Percentiles rank a stretch among this genome's conserved stretches.
Evolutionary conservation across 108 stramenopile species (phyloP).

Genomic region (Skeletonema potamos): DNA sequence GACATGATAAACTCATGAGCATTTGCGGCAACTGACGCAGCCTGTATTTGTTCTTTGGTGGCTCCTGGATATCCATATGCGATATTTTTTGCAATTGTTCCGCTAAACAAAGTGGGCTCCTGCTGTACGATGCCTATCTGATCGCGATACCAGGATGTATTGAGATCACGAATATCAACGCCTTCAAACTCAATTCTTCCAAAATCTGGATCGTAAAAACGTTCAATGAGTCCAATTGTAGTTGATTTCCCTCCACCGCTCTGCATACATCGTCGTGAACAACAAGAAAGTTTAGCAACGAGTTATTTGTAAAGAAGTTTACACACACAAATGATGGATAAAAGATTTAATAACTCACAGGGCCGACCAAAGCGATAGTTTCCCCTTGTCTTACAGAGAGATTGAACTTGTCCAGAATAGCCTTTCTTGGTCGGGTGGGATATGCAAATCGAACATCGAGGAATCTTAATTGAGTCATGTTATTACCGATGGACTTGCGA

Average conservation of each 20-base stretch:
- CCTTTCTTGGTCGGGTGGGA: constrained; percentile 76
- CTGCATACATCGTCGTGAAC: no score
- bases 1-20: constrained; percentile 86
- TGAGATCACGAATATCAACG: constrained; percentile 66
- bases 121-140: constrained; percentile 92
- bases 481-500: not conserved
- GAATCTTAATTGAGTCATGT: constrained; percentile 47
- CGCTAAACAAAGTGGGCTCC: constrained; percentile 90
- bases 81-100: constrained; percentile 91
- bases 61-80: constrained; percentile 64
- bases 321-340: no score
- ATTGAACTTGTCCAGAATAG: constrained; percentile 67
- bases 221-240: constrained; percentile 80
- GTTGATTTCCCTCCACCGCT: constrained; percentile 93
- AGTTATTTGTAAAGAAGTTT: no score
- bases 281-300: no score
- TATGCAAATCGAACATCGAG: constrained; percentile 81
- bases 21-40: constrained; percentile 86
- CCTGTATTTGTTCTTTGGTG: constrained; percentile 64
- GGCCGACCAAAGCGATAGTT: constrained; percentile 58
- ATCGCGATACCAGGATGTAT: constrained; percentile 77
- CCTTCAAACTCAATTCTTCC: constrained; percentile 87
- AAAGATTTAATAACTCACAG: no score
- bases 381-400: constrained; percentile 55
- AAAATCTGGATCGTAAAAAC: constrained; percentile 89